A percentile compares a stretch with the other conserved stretches of the same genome.
phyloP scores from a whole-genome alignment of 371 early-diverging fungal species.

The Saksenaea oblongispora region DNA sequence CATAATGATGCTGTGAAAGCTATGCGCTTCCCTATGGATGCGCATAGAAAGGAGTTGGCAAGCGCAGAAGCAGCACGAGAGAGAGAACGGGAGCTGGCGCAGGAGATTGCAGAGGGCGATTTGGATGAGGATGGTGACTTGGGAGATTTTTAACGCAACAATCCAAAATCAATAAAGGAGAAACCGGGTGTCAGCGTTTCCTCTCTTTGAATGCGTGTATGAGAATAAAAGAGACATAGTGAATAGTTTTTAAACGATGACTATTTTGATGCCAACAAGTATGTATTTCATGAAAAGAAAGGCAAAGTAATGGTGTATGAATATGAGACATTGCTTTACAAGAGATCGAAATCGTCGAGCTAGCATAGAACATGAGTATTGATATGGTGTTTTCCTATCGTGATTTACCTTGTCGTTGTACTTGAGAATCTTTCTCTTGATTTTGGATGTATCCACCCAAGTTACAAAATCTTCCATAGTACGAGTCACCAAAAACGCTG shows the following conservation, averaged over 20 bases:
- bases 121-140: slow-evolving; percentile 75
- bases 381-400: not conserved
- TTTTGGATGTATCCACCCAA: slow-evolving; percentile 98
- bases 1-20: slow-evolving; percentile 97
- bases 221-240: not conserved
- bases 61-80: slow-evolving; percentile 84
- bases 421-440: slow-evolving; percentile 97
- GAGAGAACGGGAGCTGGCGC: slow-evolving; percentile 89
- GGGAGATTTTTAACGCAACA: slow-evolving; percentile 39
- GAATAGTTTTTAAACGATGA: not conserved
- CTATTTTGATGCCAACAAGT: not conserved
- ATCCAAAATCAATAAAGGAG: not conserved
- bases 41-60: slow-evolving; percentile 82
- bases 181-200: not conserved
- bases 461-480: slow-evolving; percentile 99
- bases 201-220: not conserved
- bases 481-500: slow-evolving; percentile 86
- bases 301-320: not conserved
- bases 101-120: slow-evolving; percentile 90
- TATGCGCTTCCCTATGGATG: slow-evolving; percentile 92
- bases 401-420: slow-evolving; percentile 90
- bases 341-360: slow-evolving; percentile 70
- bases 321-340: slow-evolving; percentile 39
- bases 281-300: not conserved
- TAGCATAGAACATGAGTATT: slow-evolving; percentile 21